Conservation (phyloP, 2,329 filamentous ascomycete genomes). For the Cercospora sesami region DNA sequence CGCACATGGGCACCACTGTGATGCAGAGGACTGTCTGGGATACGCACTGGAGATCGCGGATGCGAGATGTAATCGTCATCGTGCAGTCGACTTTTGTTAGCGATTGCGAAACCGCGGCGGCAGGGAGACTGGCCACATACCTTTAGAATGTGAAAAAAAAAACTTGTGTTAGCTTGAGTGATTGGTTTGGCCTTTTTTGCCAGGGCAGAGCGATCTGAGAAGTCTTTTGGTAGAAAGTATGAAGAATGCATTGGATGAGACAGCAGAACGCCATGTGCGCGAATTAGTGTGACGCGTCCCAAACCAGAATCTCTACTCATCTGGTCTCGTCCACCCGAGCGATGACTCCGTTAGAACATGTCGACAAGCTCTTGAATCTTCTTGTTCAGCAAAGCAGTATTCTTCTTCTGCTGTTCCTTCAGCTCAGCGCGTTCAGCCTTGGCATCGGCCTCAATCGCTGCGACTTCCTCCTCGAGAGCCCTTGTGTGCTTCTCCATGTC, state of each 20-base stretch:
- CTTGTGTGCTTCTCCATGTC: slow-evolving; percentile 22
- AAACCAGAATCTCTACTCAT: neutral
- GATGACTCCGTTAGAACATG: neutral
- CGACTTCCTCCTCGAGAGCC: slow-evolving; percentile 22
- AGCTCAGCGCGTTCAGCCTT: slow-evolving; percentile 26
- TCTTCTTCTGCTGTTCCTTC: slow-evolving; percentile 24
- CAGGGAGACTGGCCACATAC: neutral
- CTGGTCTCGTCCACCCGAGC: neutral
- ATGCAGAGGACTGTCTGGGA: neutral
- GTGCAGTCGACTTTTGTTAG: neutral
- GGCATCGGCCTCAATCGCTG: slow-evolving; percentile 21
- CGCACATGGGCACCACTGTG: neutral
- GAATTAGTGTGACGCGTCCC: neutral
- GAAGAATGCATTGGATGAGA: neutral
- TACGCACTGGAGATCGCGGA: neutral
- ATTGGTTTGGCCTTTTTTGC: neutral
- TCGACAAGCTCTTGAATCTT: slow-evolving; percentile 26
- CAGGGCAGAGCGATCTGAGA: neutral
- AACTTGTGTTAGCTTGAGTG: neutral
- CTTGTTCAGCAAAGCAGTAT: slow-evolving; percentile 21
- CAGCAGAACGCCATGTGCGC: neutral
- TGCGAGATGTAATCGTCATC: neutral
- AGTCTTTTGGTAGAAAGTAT: neutral
- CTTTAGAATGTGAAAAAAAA: neutral
- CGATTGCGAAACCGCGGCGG: neutral